A percentile compares a stretch with the other conserved stretches of the same genome.
These are phyloP conservation scores for Aspergillus panamensis DNA, from an alignment of 495 filamentous ascomycete species.

Conservation along the genomic window DNA sequence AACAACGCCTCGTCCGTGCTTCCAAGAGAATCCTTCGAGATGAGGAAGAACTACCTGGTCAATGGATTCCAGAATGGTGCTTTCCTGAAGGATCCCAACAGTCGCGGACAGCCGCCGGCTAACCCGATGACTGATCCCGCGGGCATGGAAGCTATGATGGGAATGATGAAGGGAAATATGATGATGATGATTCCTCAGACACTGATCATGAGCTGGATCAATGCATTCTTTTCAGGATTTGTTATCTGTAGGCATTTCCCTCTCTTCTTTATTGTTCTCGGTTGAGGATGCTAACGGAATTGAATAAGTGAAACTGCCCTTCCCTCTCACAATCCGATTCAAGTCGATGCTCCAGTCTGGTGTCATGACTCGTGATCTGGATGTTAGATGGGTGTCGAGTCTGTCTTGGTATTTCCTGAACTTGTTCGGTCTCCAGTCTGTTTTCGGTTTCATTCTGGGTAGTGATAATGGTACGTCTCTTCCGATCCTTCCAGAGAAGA, in stretches of 20 bases:
- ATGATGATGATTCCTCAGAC: slow-evolving; percentile 99
- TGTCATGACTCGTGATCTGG: slow-evolving; percentile 90
- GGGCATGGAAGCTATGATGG: slow-evolving; percentile 99
- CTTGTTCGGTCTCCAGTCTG: slow-evolving; percentile 90
- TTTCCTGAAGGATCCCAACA: slow-evolving; percentile 85
- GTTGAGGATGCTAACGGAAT: slow-evolving; percentile 19
- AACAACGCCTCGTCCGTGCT: slow-evolving; percentile 68
- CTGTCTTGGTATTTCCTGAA: slow-evolving; percentile 99
- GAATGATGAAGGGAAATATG: slow-evolving; percentile 99
- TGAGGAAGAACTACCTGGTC: slow-evolving; percentile 75
- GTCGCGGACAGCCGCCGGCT: slow-evolving; percentile 76
- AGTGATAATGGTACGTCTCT: slow-evolving; percentile 76
- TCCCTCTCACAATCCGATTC: slow-evolving; percentile 95
- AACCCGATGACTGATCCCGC: slow-evolving; percentile 98
- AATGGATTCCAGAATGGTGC: slow-evolving; percentile 75
- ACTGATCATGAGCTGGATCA: slow-evolving; percentile 99
- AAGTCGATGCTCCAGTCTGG: slow-evolving; percentile 99
- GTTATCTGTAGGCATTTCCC: slow-evolving; percentile 72
- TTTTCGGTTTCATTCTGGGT: slow-evolving; percentile 96
- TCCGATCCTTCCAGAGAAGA: neutral
- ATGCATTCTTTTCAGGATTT: slow-evolving; percentile 96
- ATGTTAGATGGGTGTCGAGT: slow-evolving; percentile 96
- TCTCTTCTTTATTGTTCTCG: neutral
- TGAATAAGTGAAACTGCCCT: slow-evolving; percentile 89
- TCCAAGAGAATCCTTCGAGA: slow-evolving; percentile 68